Evolutionary conservation across 2,329 filamentous ascomycete genomes (phyloP).

Genomic region (Neobulgaria alba): DNA sequence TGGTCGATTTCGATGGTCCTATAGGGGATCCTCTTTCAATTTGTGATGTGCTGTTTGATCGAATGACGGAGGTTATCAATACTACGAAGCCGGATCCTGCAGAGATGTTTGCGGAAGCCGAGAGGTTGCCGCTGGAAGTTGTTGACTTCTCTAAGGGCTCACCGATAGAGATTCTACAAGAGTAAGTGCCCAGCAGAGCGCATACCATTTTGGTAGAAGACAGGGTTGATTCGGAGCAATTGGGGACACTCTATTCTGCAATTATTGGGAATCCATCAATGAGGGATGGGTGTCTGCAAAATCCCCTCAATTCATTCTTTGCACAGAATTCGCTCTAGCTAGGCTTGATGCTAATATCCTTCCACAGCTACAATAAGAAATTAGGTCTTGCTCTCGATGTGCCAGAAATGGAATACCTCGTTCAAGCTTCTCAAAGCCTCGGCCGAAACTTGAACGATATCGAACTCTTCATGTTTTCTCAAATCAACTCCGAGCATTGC

Average conservation of each 20-base stretch:
- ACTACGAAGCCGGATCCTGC: conserved; percentile 58
- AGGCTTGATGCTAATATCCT: too few relatives aligned
- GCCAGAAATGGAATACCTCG: conserved; percentile 86
- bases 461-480: conserved; percentile 98
- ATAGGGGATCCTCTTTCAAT: conserved; percentile 32
- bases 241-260: too few relatives aligned
- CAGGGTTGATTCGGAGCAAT: too few relatives aligned
- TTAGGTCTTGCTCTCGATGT: conserved; percentile 81
- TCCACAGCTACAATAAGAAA: conserved; percentile 80
- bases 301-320: too few relatives aligned
- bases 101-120: conserved; percentile 67
- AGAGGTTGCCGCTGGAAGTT: conserved; percentile 56
- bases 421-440: conserved; percentile 64
- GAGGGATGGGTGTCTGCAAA: too few relatives aligned
- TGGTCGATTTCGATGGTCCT: conserved; percentile 50
- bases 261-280: too few relatives aligned
- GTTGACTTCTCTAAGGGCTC: conserved; percentile 62
- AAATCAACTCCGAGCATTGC: conserved; percentile 96
- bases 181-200: too few relatives aligned
- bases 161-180: conserved; percentile 64
- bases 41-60: conserved; percentile 73
- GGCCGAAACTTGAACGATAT: conserved; percentile 66
- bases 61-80: conserved; percentile 86
- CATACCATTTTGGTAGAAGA: too few relatives aligned
- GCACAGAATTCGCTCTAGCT: too few relatives aligned